Evolutionary conservation across 352 stramenopile genomes (phyloP).

Genomic region (Saprolegnia parasitica): DNA sequence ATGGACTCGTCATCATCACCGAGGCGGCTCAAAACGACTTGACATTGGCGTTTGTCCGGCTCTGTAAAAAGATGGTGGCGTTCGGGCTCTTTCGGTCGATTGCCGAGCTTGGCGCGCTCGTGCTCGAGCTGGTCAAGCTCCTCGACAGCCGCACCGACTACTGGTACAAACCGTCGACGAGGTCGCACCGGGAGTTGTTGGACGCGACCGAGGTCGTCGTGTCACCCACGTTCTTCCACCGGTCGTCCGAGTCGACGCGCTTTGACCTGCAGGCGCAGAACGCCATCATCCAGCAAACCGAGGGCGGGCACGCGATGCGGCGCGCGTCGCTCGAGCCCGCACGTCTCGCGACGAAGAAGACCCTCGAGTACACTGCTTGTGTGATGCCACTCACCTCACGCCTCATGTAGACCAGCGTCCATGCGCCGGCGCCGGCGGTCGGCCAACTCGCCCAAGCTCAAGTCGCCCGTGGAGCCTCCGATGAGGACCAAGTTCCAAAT

Average conservation of each 20-base stretch:
- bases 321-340: slow-evolving; percentile 15
- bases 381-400: background rate
- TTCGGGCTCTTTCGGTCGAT: slow-evolving; percentile 58
- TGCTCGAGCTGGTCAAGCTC: slow-evolving; percentile 35
- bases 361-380: background rate
- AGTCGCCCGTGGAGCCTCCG: background rate
- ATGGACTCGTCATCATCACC: slow-evolving; percentile 46
- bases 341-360: slow-evolving; percentile 4
- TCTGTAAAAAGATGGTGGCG: slow-evolving; percentile 57
- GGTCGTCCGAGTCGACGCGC: slow-evolving; percentile 21
- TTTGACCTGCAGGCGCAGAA: slow-evolving; percentile 23
- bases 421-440: background rate
- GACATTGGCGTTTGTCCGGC: slow-evolving; percentile 48
- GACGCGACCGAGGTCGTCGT: background rate
- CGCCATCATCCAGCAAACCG: slow-evolving; percentile 21
- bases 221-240: slow-evolving; percentile 4
- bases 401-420: background rate
- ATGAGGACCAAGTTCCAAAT: slow-evolving; percentile 28
- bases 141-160: slow-evolving; percentile 50
- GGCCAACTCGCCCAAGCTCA: background rate
- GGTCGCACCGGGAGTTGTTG: background rate
- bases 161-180: background rate
- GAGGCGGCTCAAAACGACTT: slow-evolving; percentile 61
- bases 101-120: slow-evolving; percentile 40
- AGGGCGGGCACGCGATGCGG: slow-evolving; percentile 1